Base-by-base conservation (phyloP, 1,284 basidiomycete genomes). In the Vanrija sp. region DNA sequence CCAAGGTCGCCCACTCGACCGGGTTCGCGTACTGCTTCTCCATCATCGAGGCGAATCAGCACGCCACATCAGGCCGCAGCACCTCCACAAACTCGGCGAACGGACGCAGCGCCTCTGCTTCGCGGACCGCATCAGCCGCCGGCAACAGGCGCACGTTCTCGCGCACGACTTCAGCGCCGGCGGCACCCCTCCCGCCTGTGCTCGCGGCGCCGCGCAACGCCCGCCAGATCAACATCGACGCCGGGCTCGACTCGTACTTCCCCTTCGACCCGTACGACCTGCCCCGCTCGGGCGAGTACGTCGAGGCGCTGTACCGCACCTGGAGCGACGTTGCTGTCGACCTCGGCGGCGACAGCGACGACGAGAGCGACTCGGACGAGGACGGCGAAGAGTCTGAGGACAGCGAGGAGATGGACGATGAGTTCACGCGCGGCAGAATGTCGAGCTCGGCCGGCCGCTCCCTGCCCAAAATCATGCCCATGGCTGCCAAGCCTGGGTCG, bases 251-350 rank as follows among this genome's bases (percentile, higher is more conserved):
- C 69, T 85, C 86, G 14, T 98, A 98, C 79, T 99, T 98, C 79
- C 96, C 96, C 0, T 99, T 99, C 71, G 96, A 99, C 72, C 96
- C 96, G 1, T 98, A 92, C 78, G 89, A 86, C 62, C 83, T 99
- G 2, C 88, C 89, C 3, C 68, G 75, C 38, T 80, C 77, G 1
- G 69, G 71, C 22, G 56, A 59, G 31, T 81, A 72, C 59, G 73
- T 83, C 55, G 77, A 81, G 41, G 62, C 64, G 8, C 73, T 82
- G 47, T 83, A 83, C 59, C 69, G 79, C 14, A 77, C 79, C 9
- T 83, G 82, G 82, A 71, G 69, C 27, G 79, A 82, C 45, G 80
- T 81, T 5, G 76, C 76, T 4, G 68, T 75, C 24, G 66, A 71
- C 14, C 62, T 66, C 10, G 69, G 63, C 12, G 65, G 65, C n/a